phyloP scores from a whole-genome alignment of 148 eudicot species.

The Euryodendron excelsum region DNA sequence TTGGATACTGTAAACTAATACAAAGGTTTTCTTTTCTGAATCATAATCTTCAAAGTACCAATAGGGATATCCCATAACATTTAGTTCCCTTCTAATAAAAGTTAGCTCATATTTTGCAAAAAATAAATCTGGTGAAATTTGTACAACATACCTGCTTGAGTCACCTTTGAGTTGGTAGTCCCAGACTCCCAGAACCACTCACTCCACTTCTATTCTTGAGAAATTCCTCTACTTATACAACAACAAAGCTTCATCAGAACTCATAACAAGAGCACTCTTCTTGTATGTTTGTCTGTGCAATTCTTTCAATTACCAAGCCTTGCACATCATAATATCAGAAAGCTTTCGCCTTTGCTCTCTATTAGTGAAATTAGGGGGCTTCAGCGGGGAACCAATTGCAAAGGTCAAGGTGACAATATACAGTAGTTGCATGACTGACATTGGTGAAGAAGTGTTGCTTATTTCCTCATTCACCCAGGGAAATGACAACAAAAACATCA shows the following conservation, averaged over 20 bases:
- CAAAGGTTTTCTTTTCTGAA: not conserved
- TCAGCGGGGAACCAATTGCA: not conserved
- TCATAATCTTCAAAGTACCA: too few species aligned
- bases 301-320: not conserved
- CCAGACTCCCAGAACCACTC: not conserved
- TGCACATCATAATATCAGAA: not conserved
- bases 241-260: not conserved
- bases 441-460: not conserved
- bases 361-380: not conserved
- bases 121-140: not conserved
- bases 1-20: not conserved
- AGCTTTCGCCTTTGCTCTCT: not conserved
- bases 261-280: not conserved
- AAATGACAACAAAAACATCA: constrained; percentile 84
- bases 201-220: not conserved
- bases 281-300: not conserved
- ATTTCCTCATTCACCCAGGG: constrained; percentile 34
- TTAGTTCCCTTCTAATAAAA: not conserved
- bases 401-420: not conserved
- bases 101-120: not conserved
- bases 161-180: not conserved
- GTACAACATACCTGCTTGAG: not conserved
- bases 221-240: not conserved
- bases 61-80: not conserved
- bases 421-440: constrained; percentile 10